phyloP scores from a whole-genome alignment of 306 rosid genomes.

The Acacia confusa region DNA sequence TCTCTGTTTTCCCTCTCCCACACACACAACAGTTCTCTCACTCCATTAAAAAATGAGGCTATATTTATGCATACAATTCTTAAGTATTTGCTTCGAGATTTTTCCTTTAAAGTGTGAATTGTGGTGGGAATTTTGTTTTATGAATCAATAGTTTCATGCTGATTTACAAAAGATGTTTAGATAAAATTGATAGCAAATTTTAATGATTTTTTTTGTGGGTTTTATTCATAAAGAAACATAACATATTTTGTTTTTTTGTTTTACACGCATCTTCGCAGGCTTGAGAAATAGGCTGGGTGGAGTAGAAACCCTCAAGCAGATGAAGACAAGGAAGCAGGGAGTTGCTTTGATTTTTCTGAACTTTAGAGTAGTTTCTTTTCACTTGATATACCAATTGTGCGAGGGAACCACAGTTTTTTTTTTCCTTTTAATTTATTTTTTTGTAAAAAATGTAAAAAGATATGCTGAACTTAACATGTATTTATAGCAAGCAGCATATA shows the following conservation, averaged over 20 bases:
- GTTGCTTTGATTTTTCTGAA: constrained; percentile 4
- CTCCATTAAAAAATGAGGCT: neutral
- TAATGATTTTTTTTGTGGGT: neutral
- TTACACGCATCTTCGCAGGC: constrained; percentile 37
- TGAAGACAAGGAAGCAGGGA: constrained; percentile 7
- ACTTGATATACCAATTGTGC: constrained; percentile 25
- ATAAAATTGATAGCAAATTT: neutral
- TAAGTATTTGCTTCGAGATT: neutral
- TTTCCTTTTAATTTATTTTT: constrained; percentile 4
- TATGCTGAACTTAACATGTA: constrained; percentile 34
- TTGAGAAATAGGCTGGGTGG: neutral
- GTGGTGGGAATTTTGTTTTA: neutral
- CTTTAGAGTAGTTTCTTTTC: constrained; percentile 17
- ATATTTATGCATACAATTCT: neutral
- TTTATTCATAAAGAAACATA: constrained; percentile 16
- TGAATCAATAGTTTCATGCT: neutral
- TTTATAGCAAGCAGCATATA: constrained; percentile 29
- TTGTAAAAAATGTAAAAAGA: constrained; percentile 39
- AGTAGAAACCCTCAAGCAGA: neutral
- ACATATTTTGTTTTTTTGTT: neutral
- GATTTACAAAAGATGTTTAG: neutral
- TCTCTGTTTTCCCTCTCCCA: neutral
- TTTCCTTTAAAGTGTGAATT: neutral
- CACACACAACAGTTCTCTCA: neutral
- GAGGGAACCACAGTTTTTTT: constrained; percentile 29